Conservation (phyloP, 805 yeast genomes). For the Yamadazyma takamatsuzukensis region DNA sequence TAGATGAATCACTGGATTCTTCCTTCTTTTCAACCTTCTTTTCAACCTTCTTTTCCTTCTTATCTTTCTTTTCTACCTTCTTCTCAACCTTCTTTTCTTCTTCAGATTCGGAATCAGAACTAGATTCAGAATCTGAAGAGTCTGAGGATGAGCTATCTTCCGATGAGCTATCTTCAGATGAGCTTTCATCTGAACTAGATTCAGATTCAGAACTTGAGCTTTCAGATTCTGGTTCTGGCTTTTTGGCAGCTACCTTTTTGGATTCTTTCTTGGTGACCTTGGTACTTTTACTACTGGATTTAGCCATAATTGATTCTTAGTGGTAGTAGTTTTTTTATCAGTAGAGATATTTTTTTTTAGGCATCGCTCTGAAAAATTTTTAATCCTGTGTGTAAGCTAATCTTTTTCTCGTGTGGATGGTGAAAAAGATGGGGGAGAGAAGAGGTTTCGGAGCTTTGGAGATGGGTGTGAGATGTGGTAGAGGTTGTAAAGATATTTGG, state of each 20-base stretch:
- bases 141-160: slow-evolving; percentile 13
- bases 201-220: slow-evolving; percentile 1
- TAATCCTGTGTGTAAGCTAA: no score
- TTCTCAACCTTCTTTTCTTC: slow-evolving; percentile 3
- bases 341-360: no score
- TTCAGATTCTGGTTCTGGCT: slow-evolving; percentile 8
- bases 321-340: no score
- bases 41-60: slow-evolving; percentile 7
- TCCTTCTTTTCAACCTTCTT: slow-evolving; percentile 12
- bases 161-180: slow-evolving; percentile 1
- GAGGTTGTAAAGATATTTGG: no score
- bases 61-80: slow-evolving; percentile 1
- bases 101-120: slow-evolving; percentile 25
- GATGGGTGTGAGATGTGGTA: no score
- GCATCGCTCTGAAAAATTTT: no score
- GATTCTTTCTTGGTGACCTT: slow-evolving; percentile 20
- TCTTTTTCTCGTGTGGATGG: no score
- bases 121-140: slow-evolving; percentile 16
- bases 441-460: no score
- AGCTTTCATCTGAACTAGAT: slow-evolving; percentile 2
- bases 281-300: slow-evolving; percentile 24
- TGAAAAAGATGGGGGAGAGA: no score
- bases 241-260: slow-evolving; percentile 20
- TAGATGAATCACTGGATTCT: slow-evolving; percentile 12
- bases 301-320: slow-evolving; percentile 36